Evolutionary conservation across 192 early-diverging fungal genomes (phyloP), one percentile per base, ranked within the genome.

Genomic region (Backusella australiensis): DNA sequence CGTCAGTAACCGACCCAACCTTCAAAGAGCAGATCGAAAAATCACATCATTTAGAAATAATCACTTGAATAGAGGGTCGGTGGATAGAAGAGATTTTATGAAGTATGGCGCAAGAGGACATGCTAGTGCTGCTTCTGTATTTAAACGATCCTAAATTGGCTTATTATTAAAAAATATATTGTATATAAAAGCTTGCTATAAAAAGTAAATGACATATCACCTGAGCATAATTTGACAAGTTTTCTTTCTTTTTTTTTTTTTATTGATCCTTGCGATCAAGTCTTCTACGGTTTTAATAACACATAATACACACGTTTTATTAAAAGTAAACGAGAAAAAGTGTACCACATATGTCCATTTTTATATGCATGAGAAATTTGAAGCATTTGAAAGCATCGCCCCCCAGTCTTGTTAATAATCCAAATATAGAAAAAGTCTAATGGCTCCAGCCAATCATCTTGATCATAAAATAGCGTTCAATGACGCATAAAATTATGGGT

Each of bases 31-130:
- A 2, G 77, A 78, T 26, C 36, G 34, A 36, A 15, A 38, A 9
- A 71, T 82, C 21, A 34, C 39, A 35, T 59, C 36, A 19, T 78
- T 78, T 39, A 69, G 77, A 69, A 44, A 75, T 36, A 67, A 29
- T 11, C 73, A 78, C 36, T 59, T 82, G 6, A 41, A 72, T 42
- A 66, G 81, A 69, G 71, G 38, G 15, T 0, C 68, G 6, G 36
- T 78, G 19, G 74, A 74, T 41, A 77, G 81, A 75, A 78, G 71
- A 23, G 77, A 82, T 35, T 77, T 74, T 17, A 52, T 82, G 17
- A 19, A 72, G 11, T 78, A 76, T 42, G 49, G 56, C 21, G 73
- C 74, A 34, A 56, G 71, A 41, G 76, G 77, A 32, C 75, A 71
- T 21, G n/a, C 53, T 7, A 74, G 74, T 23, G 69, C 67, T 29